Evolutionary conservation across 345 rosid genomes (phyloP).

Genomic region (Citrus inodora): DNA sequence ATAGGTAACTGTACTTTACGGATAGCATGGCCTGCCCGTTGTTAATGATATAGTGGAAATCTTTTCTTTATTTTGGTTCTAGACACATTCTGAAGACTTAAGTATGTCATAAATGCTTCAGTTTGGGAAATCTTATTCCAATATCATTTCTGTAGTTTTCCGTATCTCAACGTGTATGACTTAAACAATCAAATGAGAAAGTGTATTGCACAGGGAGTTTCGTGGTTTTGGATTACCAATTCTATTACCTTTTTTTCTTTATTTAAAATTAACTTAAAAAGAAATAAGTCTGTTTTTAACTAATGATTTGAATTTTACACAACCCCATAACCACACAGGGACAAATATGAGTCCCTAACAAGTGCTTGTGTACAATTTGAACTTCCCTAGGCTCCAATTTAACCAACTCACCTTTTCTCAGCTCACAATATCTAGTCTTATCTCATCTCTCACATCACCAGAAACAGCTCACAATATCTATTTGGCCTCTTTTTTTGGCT

Average conservation of each 20-base stretch:
- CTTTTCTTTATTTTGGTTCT: neutral
- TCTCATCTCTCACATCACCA: neutral
- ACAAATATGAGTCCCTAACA: neutral
- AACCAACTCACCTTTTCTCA: neutral
- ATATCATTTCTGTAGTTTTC: neutral
- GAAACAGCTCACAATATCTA: neutral
- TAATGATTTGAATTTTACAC: neutral
- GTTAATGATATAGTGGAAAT: neutral
- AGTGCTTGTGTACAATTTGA: neutral
- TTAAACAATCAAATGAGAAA: neutral
- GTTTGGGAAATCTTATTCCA: neutral
- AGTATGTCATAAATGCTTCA: neutral
- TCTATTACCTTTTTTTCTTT: too few species aligned
- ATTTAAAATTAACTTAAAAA: too few species aligned
- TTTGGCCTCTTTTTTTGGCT: neutral
- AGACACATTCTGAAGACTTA: neutral
- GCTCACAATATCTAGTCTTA: neutral
- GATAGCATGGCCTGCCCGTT: neutral
- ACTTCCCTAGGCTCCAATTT: neutral
- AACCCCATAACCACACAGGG: too few species aligned
- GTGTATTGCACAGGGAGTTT: neutral
- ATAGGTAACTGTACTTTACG: neutral
- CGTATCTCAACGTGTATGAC: neutral
- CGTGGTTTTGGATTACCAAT: neutral
- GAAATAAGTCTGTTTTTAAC: too few species aligned